Percentiles rank a stretch among this genome's conserved stretches.
phyloP scores from a whole-genome alignment of 306 rosid genomes.

The Prunus mume region DNA sequence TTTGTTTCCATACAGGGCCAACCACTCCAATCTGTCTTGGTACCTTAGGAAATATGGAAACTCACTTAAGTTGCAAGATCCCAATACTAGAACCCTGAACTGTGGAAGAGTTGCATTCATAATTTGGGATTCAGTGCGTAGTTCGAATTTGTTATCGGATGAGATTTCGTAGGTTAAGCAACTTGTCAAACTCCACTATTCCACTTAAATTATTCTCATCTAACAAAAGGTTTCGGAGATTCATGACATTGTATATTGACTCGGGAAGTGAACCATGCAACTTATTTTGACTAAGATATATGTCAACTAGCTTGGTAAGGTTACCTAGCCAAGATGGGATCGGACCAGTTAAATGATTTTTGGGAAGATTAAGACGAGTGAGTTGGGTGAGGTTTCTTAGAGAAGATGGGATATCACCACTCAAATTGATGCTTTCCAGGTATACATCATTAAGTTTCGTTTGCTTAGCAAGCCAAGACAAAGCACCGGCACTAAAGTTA shows the following conservation, averaged over 20 bases:
- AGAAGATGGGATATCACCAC: neutral
- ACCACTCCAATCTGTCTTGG: neutral
- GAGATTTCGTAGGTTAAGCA: neutral
- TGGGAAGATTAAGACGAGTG: too few species aligned
- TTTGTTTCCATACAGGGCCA: neutral
- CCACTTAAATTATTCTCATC: neutral
- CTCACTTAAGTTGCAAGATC: neutral
- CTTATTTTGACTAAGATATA: too few species aligned
- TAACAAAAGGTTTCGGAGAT: neutral
- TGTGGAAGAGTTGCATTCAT: neutral
- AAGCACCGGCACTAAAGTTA: neutral
- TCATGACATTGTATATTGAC: neutral
- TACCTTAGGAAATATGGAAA: neutral
- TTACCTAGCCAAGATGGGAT: neutral
- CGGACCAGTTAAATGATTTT: neutral
- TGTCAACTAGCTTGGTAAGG: neutral
- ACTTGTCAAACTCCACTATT: too few species aligned
- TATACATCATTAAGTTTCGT: too few species aligned
- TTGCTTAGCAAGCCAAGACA: too few species aligned
- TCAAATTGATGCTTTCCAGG: too few species aligned
- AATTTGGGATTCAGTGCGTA: rapidly evolving
- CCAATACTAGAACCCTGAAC: rapidly evolving
- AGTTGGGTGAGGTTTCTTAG: too few species aligned
- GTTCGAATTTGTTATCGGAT: neutral
- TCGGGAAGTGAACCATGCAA: neutral